A percentile compares a stretch with the other conserved stretches of the same genome.
phyloP scores from a whole-genome alignment of 1,284 basidiomycete species.

The Irpex sp. region DNA sequence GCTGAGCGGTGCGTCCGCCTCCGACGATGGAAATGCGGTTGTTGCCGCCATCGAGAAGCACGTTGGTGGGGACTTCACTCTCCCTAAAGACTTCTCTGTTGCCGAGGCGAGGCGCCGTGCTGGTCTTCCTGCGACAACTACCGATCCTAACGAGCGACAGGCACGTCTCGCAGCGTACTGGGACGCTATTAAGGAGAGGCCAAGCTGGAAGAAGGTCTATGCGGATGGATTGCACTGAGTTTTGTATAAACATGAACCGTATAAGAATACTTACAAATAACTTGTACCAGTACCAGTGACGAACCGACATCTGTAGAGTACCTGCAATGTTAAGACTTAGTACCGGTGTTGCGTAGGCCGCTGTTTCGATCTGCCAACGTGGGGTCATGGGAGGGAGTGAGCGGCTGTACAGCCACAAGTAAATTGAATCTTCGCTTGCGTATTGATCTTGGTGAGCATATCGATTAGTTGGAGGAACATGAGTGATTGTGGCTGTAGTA shows the following conservation, averaged over 20 bases:
- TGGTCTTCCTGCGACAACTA: conserved; percentile 20
- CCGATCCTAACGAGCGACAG: conserved; percentile 25
- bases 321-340: neutral
- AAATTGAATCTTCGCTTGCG: too few relatives aligned
- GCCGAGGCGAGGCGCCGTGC: conserved; percentile 29
- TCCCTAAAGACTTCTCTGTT: conserved; percentile 41
- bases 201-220: conserved; percentile 71
- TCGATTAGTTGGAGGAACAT: too few relatives aligned
- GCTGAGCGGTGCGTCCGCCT: conserved; percentile 49
- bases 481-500: too few relatives aligned
- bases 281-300: neutral
- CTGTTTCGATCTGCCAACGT: too few relatives aligned
- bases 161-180: conserved; percentile 61
- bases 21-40: conserved; percentile 46
- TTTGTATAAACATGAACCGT: neutral
- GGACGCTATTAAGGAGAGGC: conserved; percentile 59
- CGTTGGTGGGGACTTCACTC: conserved; percentile 41
- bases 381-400: too few relatives aligned
- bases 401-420: too few relatives aligned
- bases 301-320: neutral
- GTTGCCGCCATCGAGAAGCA: conserved; percentile 49
- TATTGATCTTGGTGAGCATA: too few relatives aligned
- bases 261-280: neutral
- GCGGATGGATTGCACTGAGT: conserved; percentile 40
- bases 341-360: too few relatives aligned